Percentiles rank a stretch among this genome's conserved stretches.
phyloP scores from a whole-genome alignment of 176 grass and related monocot species.

The Stipa capillata region DNA sequence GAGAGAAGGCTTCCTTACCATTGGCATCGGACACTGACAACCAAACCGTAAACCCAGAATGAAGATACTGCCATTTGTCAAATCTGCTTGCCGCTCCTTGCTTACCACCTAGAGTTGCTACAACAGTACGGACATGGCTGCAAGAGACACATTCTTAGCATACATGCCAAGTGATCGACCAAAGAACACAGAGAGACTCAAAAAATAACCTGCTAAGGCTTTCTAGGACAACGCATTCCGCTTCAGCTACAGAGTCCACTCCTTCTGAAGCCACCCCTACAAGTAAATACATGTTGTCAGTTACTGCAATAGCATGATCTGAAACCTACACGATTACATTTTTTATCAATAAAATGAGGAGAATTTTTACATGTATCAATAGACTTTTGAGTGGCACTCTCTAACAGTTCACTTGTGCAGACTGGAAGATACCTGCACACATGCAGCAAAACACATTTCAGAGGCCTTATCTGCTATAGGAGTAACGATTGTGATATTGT shows the following conservation, averaged over 20 bases:
- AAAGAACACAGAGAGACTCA: neutral
- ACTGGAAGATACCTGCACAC: slow-evolving; percentile 70
- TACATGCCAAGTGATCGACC: neutral
- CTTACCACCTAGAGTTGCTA: slow-evolving; percentile 73
- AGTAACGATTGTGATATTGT: neutral
- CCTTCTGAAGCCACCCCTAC: slow-evolving; percentile 75
- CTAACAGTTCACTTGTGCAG: slow-evolving; percentile 75
- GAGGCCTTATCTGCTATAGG: neutral
- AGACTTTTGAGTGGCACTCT: slow-evolving; percentile 61
- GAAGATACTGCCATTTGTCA: slow-evolving; percentile 76
- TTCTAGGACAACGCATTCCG: slow-evolving; percentile 73
- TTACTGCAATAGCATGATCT: neutral
- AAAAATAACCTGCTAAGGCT: slow-evolving; percentile 76
- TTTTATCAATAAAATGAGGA: neutral
- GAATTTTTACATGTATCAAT: slow-evolving; percentile 64
- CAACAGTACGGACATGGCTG: slow-evolving; percentile 78
- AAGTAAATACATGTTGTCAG: slow-evolving; percentile 38
- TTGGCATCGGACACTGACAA: slow-evolving; percentile 57
- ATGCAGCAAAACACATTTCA: neutral
- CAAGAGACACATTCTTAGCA: neutral
- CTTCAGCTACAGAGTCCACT: slow-evolving; percentile 65
- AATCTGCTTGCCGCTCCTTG: slow-evolving; percentile 83
- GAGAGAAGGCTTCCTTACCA: slow-evolving; percentile 29
- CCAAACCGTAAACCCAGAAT: slow-evolving; percentile 85
- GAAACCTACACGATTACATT: neutral